Base-by-base conservation (phyloP, 2,329 filamentous ascomycete genomes). In the Aspergillus awamori region DNA sequence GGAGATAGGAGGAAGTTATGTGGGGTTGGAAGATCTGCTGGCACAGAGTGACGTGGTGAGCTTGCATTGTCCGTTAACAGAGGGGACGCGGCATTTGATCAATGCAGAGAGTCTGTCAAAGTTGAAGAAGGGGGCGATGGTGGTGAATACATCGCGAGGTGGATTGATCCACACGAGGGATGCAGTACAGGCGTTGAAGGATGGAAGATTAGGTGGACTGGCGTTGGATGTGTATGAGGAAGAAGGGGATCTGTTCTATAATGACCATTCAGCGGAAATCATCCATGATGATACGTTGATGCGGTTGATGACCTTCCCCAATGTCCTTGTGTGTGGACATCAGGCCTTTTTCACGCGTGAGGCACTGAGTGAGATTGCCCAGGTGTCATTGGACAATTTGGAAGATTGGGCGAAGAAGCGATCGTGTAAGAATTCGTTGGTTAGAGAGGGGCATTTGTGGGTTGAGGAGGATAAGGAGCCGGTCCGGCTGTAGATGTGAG, bases 281-380 rank as follows among this genome's bases (percentile, higher is more conserved):
- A 88, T 89, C 64, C 80, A 89, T 53, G 88, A 90, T 69, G 87
- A 90, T 67, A 79, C 84, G 59, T 77, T 90, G 48, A 87, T 87
- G 82, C 82, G 87, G 5, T 74, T 90, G 63, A 85, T 87, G 75
- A 89, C 87, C 0, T 90, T 90, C 67, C 87, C 83, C 61, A 90
- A 90, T 64, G 87, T 89, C 3, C 72, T 90, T 48, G 77, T 90
- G 61, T 87, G 84, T 64, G 87, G 87, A 0, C 88, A 90, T 67
- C 88, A 90, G 77, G 88, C 86, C 1, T 90, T 90, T 76, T 88
- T 90, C 67, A 90, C 87, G 5, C 77, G 83, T 36, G 87, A 90
- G 75, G 88, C 88, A 1, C 75, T 90, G 53, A 77, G 78, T 7
- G 86, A 89, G 74, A 90, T 90, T 67, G 83, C 87, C 1, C 81